Evolutionary conservation across 2,329 filamentous ascomycete genomes (phyloP).

Genomic region (Stagonosporopsis vannaccii): DNA sequence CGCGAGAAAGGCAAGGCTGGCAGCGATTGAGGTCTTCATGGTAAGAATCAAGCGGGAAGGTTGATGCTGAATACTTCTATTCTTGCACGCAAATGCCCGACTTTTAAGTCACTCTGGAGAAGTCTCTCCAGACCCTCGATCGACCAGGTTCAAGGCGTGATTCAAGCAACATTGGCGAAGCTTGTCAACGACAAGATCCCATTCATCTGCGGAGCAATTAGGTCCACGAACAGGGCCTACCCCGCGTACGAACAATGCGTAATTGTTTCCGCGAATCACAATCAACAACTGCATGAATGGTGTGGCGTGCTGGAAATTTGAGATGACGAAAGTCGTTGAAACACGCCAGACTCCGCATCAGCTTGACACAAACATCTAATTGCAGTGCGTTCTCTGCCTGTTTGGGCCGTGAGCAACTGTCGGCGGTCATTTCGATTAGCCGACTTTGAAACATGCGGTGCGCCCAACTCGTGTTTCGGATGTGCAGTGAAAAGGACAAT

Average conservation of each 20-base stretch:
- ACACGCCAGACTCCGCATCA: not conserved
- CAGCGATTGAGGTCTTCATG: conserved; percentile 7
- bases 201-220: conserved; percentile 2
- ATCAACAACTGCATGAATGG: not conserved
- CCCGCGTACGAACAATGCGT: not conserved
- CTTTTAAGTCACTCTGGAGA: not conserved
- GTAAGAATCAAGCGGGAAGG: not conserved
- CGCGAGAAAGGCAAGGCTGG: not conserved
- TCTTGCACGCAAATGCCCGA: not conserved
- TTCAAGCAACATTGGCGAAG: conserved; percentile 11
- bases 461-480: not conserved
- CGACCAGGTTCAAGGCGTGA: not conserved
- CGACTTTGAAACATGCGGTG: not conserved
- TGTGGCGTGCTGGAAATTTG: not conserved
- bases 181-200: not conserved
- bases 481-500: not conserved
- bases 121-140: not conserved
- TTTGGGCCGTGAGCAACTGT: not conserved
- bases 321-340: not conserved
- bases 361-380: not conserved
- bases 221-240: not conserved
- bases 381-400: not conserved
- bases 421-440: not conserved
- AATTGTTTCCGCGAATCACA: conserved; percentile 2
- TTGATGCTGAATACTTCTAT: not conserved